These are phyloP conservation scores for Morella rubra DNA, from an alignment of 306 rosid species.

Conservation along the genomic window DNA sequence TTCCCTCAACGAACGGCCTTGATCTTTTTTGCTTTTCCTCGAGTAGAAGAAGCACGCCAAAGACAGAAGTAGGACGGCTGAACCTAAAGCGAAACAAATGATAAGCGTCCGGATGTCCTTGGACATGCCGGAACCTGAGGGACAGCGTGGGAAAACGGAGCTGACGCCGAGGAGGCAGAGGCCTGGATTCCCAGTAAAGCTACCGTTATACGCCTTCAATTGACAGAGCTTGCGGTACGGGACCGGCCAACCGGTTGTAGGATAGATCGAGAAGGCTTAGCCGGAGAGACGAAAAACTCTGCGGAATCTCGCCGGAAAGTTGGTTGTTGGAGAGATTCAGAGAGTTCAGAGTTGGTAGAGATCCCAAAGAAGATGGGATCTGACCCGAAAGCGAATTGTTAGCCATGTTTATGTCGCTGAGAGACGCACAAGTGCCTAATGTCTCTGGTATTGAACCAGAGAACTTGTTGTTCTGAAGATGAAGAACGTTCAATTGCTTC, in stretches of 20 bases:
- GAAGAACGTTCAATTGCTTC: slow-evolving; percentile 45
- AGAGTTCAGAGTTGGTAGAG: slow-evolving; percentile 52
- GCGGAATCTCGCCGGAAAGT: slow-evolving; percentile 71
- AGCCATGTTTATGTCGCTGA: slow-evolving; percentile 54
- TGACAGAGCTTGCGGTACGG: slow-evolving; percentile 53
- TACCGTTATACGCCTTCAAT: slow-evolving; percentile 37
- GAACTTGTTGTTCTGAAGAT: slow-evolving; percentile 53
- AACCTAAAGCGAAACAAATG: slow-evolving; percentile 47
- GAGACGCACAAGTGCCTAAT: slow-evolving; percentile 49
- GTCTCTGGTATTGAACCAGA: slow-evolving; percentile 7
- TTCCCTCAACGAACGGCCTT: slow-evolving; percentile 62
- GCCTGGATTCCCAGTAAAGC: slow-evolving; percentile 64
- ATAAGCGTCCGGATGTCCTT: slow-evolving; percentile 45
- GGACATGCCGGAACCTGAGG: slow-evolving; percentile 39
- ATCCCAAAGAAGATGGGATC: slow-evolving; percentile 70
- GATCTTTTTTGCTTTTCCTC: slow-evolving; percentile 42
- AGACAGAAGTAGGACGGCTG: slow-evolving; percentile 27
- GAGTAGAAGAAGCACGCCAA: slow-evolving; percentile 35
- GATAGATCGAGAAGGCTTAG: slow-evolving; percentile 75
- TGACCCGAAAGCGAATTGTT: slow-evolving; percentile 46
- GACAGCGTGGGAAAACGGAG: slow-evolving; percentile 46
- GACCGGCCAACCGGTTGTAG: slow-evolving; percentile 52
- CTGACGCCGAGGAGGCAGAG: slow-evolving; percentile 53
- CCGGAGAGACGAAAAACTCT: slow-evolving; percentile 42
- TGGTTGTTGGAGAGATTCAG: slow-evolving; percentile 58